Evolutionary conservation across 192 early-diverging fungal species (phyloP), one percentile per base, ranked within the genome.

Genomic region (Podila minutissima): DNA sequence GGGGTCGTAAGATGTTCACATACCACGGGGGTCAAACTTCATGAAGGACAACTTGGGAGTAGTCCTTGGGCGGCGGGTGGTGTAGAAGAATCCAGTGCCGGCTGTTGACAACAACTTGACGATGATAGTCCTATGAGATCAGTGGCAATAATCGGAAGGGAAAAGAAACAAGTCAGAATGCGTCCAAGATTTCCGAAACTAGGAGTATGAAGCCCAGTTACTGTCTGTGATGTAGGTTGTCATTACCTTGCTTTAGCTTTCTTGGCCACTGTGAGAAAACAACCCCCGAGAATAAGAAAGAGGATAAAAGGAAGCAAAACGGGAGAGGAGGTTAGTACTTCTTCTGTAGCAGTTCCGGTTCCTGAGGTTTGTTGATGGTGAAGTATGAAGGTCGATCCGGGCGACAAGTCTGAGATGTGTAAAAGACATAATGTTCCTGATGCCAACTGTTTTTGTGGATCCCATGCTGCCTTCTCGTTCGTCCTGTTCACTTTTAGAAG

Each of bases 11-110:
- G 41, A 38, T 41, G 33, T 28, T 31, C 6, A 61, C 50, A 41
- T 87, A 94, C 92, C 93, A 69, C 91, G 86, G 46, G 97, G 97
- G 85, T 99, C 97, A 73, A 92, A 94, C 89, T 99, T 99, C 92
- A 95, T 95, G 74, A 96, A 89, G 37, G 91, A 89, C 61, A 99
- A 85, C 73, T 97, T 96, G 64, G 93, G 89, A 32, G 92, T 87
- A 32, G 93, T 87, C 63, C 93, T 87, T 71, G 95, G 91, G 49
- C 95, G 86, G 62, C 91, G 85, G 63, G 91, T 95, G 9, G 93
- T 94, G 77, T 95, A 95, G 82, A 94, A 97, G 85, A 90, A 98
- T 63, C 97, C 97, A 7, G 97, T 97, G 49, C 95, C 94, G 37
- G 96, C 97, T 13, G 91, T 86, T 61, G 92, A 94, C 70, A 97